Conservation (phyloP, 495 filamentous ascomycete genomes). For the Penicillium silybi region DNA sequence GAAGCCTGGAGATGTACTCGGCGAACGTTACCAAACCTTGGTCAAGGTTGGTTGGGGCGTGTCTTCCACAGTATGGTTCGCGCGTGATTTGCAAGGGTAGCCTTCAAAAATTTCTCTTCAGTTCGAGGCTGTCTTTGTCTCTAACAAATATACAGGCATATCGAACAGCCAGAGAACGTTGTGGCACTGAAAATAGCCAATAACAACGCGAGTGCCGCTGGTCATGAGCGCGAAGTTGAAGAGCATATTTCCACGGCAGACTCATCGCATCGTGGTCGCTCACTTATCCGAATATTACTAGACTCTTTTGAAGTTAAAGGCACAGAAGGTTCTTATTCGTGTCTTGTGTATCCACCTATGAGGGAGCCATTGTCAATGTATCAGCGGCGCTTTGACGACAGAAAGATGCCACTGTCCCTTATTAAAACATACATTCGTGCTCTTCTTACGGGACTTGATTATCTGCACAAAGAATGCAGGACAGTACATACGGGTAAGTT, state of each 20-base stretch:
- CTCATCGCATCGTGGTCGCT: slow-evolving; percentile 31
- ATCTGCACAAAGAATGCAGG: slow-evolving; percentile 41
- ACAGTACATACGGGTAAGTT: slow-evolving; percentile 34
- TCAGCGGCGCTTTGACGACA: slow-evolving; percentile 28
- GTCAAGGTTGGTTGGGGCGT: slow-evolving; percentile 43
- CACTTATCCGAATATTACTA: slow-evolving; percentile 23
- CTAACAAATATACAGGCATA: slow-evolving; percentile 31
- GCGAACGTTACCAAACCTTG: slow-evolving; percentile 35
- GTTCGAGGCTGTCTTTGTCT: slow-evolving; percentile 15
- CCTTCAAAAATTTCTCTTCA: slow-evolving; percentile 16
- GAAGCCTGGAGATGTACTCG: slow-evolving; percentile 39
- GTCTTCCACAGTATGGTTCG: slow-evolving; percentile 41
- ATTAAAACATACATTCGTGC: slow-evolving; percentile 36
- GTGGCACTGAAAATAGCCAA: slow-evolving; percentile 42
- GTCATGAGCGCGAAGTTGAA: slow-evolving; percentile 41
- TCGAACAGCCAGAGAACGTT: slow-evolving; percentile 30
- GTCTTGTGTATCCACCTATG: slow-evolving; percentile 41
- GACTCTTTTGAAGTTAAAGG: slow-evolving; percentile 27
- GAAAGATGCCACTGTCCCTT: slow-evolving; percentile 31
- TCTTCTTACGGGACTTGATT: slow-evolving; percentile 43
- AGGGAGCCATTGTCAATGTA: slow-evolving; percentile 35
- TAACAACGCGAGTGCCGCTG: slow-evolving; percentile 27
- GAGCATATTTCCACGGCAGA: slow-evolving; percentile 21
- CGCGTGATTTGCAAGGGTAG: slow-evolving; percentile 32
- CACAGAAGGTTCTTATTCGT: slow-evolving; percentile 19